A percentile compares a stretch with the other conserved stretches of the same genome.
These are phyloP conservation scores for Kingdonia uniflora DNA, from an alignment of 164 flowering plant species.

Conservation along the genomic window DNA sequence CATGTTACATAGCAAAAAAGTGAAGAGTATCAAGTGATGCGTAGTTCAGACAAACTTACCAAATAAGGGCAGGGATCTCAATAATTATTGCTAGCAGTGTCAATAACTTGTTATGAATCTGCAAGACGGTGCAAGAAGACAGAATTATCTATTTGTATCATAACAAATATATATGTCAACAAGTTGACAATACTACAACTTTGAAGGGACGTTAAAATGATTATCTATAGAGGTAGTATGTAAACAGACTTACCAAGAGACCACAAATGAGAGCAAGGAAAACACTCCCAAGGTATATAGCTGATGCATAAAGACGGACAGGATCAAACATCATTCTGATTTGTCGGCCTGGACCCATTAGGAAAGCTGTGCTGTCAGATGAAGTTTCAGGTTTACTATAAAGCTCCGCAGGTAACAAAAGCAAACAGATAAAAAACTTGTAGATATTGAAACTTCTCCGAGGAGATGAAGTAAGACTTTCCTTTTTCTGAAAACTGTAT, in stretches of 20 bases:
- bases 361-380: constrained; percentile 80
- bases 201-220: too few species aligned
- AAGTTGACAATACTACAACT: too few species aligned
- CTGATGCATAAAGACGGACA: constrained; percentile 58
- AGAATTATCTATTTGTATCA: neutral
- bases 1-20: too few species aligned
- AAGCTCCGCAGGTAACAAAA: too few species aligned
- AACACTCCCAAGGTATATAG: constrained; percentile 63
- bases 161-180: too few species aligned
- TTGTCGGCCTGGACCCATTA: constrained; percentile 63
- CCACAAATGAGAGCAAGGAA: constrained; percentile 69
- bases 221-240: neutral
- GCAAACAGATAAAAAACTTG: too few species aligned
- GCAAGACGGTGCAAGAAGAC: constrained; percentile 21
- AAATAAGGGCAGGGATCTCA: constrained; percentile 84
- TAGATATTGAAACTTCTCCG: too few species aligned
- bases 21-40: neutral
- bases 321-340: constrained; percentile 78
- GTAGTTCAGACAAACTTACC: constrained; percentile 33
- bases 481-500: too few species aligned
- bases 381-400: constrained; percentile 12
- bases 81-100: constrained; percentile 65
- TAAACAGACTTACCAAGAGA: constrained; percentile 64
- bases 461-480: too few species aligned
- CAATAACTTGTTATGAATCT: constrained; percentile 82